phyloP scores from a whole-genome alignment of 202 grass and related monocot genomes.

The Carex arenaria region DNA sequence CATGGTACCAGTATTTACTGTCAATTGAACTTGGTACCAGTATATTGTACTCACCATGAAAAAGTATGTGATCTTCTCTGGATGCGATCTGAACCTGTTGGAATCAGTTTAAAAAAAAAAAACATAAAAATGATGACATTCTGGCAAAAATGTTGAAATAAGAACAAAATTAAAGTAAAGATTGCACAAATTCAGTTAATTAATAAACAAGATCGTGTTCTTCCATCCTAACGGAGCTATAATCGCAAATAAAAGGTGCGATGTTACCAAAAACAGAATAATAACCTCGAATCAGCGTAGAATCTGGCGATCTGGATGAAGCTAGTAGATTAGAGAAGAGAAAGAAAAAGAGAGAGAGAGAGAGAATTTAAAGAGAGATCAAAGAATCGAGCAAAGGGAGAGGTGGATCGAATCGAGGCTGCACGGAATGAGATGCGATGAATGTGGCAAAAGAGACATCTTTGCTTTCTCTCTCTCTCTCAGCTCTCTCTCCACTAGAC shows the following conservation, averaged over 20 bases:
- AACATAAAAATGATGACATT: background rate
- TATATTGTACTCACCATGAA: background rate
- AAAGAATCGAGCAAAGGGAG: background rate
- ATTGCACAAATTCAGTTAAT: background rate
- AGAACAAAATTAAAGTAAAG: background rate
- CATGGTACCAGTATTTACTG: background rate
- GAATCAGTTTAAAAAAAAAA: background rate
- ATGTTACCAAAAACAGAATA: background rate
- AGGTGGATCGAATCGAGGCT: background rate
- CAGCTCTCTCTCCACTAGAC: background rate
- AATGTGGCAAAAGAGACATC: slow-evolving; percentile 4
- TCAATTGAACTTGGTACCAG: background rate
- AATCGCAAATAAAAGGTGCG: slow-evolving; percentile 9
- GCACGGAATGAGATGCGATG: slow-evolving; percentile 10
- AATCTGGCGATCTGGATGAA: background rate
- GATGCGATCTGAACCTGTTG: background rate
- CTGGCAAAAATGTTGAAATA: background rate
- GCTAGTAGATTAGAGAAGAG: background rate
- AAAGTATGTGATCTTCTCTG: background rate
- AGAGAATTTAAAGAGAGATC: background rate
- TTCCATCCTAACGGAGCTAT: background rate
- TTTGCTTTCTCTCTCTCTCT: background rate
- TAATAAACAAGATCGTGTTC: background rate
- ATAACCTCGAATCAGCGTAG: background rate
- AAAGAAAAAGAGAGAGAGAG: background rate